phyloP scores from a whole-genome alignment of 768 basidiomycete species.

The Amanita jacksonii region DNA sequence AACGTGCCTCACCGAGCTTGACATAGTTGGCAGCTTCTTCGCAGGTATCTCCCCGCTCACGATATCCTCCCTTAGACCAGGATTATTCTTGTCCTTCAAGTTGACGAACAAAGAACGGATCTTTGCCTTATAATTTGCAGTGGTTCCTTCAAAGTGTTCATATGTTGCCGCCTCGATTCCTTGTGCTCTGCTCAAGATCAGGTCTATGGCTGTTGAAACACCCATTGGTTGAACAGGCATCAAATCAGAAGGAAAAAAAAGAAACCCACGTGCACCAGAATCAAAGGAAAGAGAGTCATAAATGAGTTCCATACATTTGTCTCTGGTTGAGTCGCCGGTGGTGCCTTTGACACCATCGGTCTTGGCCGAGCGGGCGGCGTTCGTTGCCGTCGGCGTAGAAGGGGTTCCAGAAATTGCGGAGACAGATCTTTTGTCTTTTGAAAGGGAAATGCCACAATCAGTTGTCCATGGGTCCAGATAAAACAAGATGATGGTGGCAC shows the following conservation, averaged over 20 bases:
- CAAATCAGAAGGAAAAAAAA: no score
- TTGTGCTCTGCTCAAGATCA: slow-evolving; percentile 55
- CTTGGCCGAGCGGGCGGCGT: slow-evolving; percentile 45
- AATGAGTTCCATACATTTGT: slow-evolving; percentile 81
- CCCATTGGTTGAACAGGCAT: slow-evolving; percentile 17
- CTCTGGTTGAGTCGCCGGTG: slow-evolving; percentile 66
- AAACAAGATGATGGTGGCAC: neutral
- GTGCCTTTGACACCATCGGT: slow-evolving; percentile 56
- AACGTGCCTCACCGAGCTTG: slow-evolving; percentile 51
- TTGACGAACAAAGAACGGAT: slow-evolving; percentile 88
- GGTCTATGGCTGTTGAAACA: slow-evolving; percentile 56
- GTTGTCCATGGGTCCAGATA: neutral
- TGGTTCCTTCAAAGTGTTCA: slow-evolving; percentile 33
- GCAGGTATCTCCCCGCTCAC: slow-evolving; percentile 72
- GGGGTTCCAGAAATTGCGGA: slow-evolving; percentile 31
- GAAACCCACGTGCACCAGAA: slow-evolving; percentile 83
- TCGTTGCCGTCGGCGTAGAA: slow-evolving; percentile 22
- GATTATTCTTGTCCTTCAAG: slow-evolving; percentile 93
- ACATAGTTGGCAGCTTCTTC: slow-evolving; percentile 69
- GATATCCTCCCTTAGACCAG: slow-evolving; percentile 72
- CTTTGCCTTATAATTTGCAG: slow-evolving; percentile 56
- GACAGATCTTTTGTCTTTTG: slow-evolving; percentile 22
- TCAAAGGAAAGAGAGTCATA: slow-evolving; percentile 88
- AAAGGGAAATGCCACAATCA: neutral
- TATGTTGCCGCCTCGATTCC: slow-evolving; percentile 65